Evolutionary conservation across 805 yeast genomes (phyloP).

Genomic region (Kodamaea hsintzibuensis): DNA sequence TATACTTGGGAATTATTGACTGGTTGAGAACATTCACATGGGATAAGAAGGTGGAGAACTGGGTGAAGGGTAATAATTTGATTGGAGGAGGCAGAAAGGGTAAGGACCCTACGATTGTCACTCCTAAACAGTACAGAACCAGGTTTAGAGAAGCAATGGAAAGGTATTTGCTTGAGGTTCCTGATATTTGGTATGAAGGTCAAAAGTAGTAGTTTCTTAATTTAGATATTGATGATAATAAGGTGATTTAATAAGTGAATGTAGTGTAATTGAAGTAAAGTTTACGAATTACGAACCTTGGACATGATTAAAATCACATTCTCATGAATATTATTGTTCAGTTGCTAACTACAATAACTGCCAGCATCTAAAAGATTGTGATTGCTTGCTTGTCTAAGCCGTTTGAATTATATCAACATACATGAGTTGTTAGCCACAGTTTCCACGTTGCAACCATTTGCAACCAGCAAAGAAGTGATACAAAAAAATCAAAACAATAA

Average conservation of each 20-base stretch:
- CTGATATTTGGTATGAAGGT: constrained; percentile 63
- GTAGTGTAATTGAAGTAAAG: too few relatives aligned
- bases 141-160: constrained; percentile 98
- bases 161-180: constrained; percentile 89
- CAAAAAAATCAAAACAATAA: neutral
- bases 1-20: constrained; percentile 92
- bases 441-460: neutral
- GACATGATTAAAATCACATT: too few relatives aligned
- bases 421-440: neutral
- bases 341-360: neutral
- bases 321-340: too few relatives aligned
- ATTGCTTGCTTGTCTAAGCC: too few relatives aligned
- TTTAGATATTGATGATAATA: neutral
- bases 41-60: constrained; percentile 97
- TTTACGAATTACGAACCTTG: too few relatives aligned
- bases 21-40: constrained; percentile 95
- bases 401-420: too few relatives aligned
- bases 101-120: constrained; percentile 94
- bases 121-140: constrained; percentile 93
- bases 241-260: too few relatives aligned
- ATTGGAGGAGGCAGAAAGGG: constrained; percentile 85
- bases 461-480: neutral
- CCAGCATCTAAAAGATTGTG: neutral
- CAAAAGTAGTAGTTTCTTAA: constrained; percentile 7
- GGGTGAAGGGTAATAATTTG: constrained; percentile 91